Percentiles rank a stretch among this genome's conserved stretches.
These are phyloP conservation scores for Sporothrix curviconia DNA, from an alignment of 2,329 filamentous ascomycete genomes.

Conservation along the genomic window DNA sequence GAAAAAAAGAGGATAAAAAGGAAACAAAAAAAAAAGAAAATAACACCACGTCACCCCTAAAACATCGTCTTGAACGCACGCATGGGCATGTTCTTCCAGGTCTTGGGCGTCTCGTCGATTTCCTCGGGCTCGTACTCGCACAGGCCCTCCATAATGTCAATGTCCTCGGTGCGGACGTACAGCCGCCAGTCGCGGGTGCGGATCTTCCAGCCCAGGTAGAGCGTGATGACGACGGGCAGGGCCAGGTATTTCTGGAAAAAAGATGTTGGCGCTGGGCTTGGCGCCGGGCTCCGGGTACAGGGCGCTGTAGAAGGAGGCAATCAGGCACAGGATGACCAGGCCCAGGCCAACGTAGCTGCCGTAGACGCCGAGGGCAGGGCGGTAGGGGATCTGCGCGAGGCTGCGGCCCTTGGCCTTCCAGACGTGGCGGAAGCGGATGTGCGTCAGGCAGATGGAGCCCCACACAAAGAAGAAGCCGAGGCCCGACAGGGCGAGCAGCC, in stretches of 20 bases:
- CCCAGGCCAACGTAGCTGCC: slow-evolving; percentile 64
- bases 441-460: slow-evolving; percentile 59
- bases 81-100: slow-evolving; percentile 31
- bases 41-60: slow-evolving; percentile 19
- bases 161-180: slow-evolving; percentile 50
- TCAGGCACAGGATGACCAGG: slow-evolving; percentile 60
- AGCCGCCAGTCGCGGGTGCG: slow-evolving; percentile 46
- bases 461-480: slow-evolving; percentile 70
- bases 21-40: neutral
- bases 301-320: slow-evolving; percentile 66
- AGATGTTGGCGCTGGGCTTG: slow-evolving; percentile 37
- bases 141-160: slow-evolving; percentile 56
- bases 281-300: slow-evolving; percentile 40
- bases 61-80: slow-evolving; percentile 31
- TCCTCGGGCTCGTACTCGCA: slow-evolving; percentile 47
- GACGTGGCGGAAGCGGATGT: slow-evolving; percentile 58
- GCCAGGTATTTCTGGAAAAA: slow-evolving; percentile 57
- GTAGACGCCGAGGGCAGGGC: slow-evolving; percentile 47
- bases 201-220: slow-evolving; percentile 63
- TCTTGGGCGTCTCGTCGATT: slow-evolving; percentile 27
- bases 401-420: slow-evolving; percentile 54
- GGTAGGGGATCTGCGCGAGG: slow-evolving; percentile 43
- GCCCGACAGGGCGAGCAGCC: slow-evolving; percentile 65
- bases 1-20: neutral
- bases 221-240: slow-evolving; percentile 46